These are phyloP conservation scores for Closterium sp. DNA, from an alignment of 139 green algal genomes.

Conservation along the genomic window DNA sequence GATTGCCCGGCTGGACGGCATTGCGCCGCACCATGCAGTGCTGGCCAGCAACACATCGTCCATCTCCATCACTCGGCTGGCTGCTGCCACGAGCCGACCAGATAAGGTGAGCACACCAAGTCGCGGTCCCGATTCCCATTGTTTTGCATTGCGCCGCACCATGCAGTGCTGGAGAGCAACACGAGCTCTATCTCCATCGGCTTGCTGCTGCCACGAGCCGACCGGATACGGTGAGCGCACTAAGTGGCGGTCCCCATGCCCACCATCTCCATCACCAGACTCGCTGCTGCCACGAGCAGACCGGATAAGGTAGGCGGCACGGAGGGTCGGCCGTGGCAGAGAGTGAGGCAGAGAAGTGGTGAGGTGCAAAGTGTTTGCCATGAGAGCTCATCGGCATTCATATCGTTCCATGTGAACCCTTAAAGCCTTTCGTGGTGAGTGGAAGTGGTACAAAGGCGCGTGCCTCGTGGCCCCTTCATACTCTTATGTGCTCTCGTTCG, in stretches of 20 bases:
- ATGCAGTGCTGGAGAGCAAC: slow-evolving; percentile 82
- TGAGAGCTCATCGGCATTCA: no score
- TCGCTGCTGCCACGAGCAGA: neutral
- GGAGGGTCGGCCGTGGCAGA: no score
- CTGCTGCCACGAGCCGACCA: slow-evolving; percentile 72
- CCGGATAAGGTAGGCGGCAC: neutral
- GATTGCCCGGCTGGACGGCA: slow-evolving; percentile 67
- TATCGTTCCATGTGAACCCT: no score
- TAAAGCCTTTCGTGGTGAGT: no score
- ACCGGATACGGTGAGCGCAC: no score
- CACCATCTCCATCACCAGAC: neutral
- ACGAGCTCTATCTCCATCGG: slow-evolving; percentile 91
- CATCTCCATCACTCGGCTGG: slow-evolving; percentile 91
- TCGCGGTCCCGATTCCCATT: neutral
- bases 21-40: slow-evolving; percentile 56
- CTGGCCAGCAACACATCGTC: slow-evolving; percentile 88
- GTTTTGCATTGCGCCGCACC: neutral
- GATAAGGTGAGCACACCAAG: slow-evolving; percentile 61
- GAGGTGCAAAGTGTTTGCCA: no score
- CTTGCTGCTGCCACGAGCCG: neutral
- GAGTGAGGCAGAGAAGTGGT: no score
- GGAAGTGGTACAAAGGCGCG: no score
- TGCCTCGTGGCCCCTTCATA: no score
- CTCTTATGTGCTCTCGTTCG: no score
- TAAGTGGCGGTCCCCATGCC: no score